phyloP scores from a whole-genome alignment of 2,329 filamentous ascomycete genomes.

The Alternaria gansuensis region DNA sequence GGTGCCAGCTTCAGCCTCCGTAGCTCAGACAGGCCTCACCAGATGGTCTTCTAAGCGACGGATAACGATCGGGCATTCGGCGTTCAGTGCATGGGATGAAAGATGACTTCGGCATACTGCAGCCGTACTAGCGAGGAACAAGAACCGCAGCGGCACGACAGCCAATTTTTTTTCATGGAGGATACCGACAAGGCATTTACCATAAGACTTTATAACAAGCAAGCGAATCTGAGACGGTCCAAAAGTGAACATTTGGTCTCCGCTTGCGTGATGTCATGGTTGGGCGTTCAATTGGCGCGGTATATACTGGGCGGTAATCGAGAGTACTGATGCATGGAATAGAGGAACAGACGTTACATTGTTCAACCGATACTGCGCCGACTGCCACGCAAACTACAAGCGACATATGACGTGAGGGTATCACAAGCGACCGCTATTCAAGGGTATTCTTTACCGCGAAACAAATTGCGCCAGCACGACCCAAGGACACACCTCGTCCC shows the following conservation, averaged over 20 bases:
- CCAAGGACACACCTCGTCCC: not conserved
- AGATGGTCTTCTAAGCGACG: slow-evolving; percentile 91
- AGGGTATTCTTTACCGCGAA: slow-evolving; percentile 9
- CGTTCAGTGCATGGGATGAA: slow-evolving; percentile 55
- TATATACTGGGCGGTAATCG: slow-evolving; percentile 32
- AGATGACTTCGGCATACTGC: slow-evolving; percentile 53
- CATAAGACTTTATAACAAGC: slow-evolving; percentile 54
- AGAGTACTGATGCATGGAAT: slow-evolving; percentile 45
- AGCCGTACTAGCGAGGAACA: slow-evolving; percentile 53
- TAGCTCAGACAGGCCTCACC: slow-evolving; percentile 99
- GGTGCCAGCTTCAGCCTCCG: slow-evolving; percentile 96
- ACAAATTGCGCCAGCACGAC: slow-evolving; percentile 9
- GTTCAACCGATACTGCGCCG: slow-evolving; percentile 30
- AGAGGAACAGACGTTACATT: slow-evolving; percentile 37
- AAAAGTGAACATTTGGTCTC: slow-evolving; percentile 49
- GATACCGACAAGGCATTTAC: slow-evolving; percentile 53
- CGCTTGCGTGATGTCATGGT: slow-evolving; percentile 48
- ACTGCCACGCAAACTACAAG: slow-evolving; percentile 7
- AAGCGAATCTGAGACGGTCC: slow-evolving; percentile 55
- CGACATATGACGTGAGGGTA: slow-evolving; percentile 18
- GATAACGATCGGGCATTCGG: slow-evolving; percentile 49
- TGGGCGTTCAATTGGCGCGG: slow-evolving; percentile 37
- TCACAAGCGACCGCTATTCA: slow-evolving; percentile 15
- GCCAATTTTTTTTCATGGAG: slow-evolving; percentile 52
- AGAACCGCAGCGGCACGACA: slow-evolving; percentile 47